Percentiles rank a stretch among this genome's conserved stretches.
Evolutionary conservation across 2,329 filamentous ascomycete genomes (phyloP).

Genomic region (Penicillium sp.): DNA sequence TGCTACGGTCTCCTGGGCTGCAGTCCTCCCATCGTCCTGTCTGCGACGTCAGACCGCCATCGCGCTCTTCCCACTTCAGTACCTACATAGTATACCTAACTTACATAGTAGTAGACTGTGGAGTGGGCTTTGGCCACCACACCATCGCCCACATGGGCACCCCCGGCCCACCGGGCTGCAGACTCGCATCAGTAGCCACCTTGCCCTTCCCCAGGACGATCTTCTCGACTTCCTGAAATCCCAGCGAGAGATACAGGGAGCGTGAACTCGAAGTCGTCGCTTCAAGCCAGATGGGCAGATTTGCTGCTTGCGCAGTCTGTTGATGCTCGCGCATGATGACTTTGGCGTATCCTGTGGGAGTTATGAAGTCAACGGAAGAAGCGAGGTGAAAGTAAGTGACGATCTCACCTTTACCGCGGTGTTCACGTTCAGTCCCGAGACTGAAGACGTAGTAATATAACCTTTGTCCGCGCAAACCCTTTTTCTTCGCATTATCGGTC

Average conservation of each 20-base stretch:
- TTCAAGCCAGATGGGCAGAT: constrained; percentile 26
- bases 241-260: constrained; percentile 21
- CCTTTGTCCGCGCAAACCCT: constrained; percentile 18
- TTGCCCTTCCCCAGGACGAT: constrained; percentile 23
- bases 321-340: constrained; percentile 21
- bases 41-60: too few relatives aligned
- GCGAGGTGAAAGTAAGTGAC: too few relatives aligned
- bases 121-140: constrained; percentile 19
- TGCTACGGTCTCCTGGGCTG: too few relatives aligned
- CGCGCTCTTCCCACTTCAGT: too few relatives aligned
- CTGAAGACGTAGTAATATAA: constrained; percentile 26
- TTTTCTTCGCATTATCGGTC: constrained; percentile 22
- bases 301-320: constrained; percentile 13
- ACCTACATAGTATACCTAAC: too few relatives aligned
- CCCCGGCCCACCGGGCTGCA: constrained; percentile 17
- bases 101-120: background rate
- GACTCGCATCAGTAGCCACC: constrained; percentile 17
- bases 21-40: too few relatives aligned
- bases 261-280: constrained; percentile 20
- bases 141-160: constrained; percentile 26
- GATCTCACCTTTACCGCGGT: constrained; percentile 22
- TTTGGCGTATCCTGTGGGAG: constrained; percentile 19
- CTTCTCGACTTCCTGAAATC: constrained; percentile 23
- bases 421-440: constrained; percentile 22
- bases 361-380: background rate